phyloP scores from a whole-genome alignment of 1,284 basidiomycete genomes.

The Apiotrichum sp. region DNA sequence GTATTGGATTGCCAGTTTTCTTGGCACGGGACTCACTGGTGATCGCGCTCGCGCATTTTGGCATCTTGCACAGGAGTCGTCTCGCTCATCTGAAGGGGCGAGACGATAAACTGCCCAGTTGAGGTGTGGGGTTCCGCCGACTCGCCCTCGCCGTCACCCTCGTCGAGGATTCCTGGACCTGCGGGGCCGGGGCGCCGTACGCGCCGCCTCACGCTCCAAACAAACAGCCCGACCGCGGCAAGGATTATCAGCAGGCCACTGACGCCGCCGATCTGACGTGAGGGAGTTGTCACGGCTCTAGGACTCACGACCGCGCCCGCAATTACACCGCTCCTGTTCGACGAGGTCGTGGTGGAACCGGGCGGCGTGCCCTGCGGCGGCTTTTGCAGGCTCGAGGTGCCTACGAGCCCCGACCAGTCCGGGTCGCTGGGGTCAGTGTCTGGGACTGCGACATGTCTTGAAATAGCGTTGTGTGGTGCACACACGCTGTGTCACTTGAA shows the following conservation, averaged over 20 bases:
- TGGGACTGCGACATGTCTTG: too few relatives aligned
- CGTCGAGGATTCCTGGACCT: neutral
- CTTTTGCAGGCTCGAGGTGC: neutral
- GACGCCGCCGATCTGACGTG: neutral
- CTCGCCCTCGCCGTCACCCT: neutral
- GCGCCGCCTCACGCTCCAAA: neutral
- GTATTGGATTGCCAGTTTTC: too few relatives aligned
- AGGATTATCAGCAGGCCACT: neutral
- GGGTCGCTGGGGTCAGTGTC: neutral
- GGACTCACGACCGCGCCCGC: neutral
- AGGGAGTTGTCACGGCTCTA: neutral
- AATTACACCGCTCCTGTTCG: neutral
- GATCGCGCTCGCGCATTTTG: too few relatives aligned
- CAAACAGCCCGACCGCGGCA: neutral
- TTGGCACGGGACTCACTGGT: too few relatives aligned
- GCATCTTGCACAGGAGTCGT: too few relatives aligned
- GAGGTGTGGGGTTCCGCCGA: too few relatives aligned
- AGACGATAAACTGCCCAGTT: too few relatives aligned
- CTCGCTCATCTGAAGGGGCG: too few relatives aligned
- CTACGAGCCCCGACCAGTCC: neutral
- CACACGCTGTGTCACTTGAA: too few relatives aligned
- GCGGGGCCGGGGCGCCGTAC: neutral
- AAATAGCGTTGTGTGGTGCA: too few relatives aligned
- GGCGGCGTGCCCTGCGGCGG: neutral
- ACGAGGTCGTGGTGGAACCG: neutral